Base-by-base conservation (phyloP, 2,329 filamentous ascomycete species). In the Colletotrichum eleusines region DNA sequence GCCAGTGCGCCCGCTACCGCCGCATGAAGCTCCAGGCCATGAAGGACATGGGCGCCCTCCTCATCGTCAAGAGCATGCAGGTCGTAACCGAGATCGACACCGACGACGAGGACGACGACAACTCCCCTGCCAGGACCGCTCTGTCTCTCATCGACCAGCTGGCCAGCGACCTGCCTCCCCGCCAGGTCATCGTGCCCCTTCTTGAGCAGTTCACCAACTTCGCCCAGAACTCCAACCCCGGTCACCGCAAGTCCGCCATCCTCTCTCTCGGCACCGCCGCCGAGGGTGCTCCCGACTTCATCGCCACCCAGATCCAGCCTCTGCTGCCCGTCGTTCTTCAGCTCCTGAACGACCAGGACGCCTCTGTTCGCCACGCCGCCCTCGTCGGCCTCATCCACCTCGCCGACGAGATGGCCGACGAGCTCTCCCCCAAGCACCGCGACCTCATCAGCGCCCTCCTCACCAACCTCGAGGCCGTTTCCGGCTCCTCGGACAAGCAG, bases 251-350 rank as follows among this genome's bases (percentile, higher is more conserved):
- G 82, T 95, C 95, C 65, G 95, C 93, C 82, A 96, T 98, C 78
- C 87, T 98, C 73, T 92, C 95, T 59, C 88, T 99, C 6, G 95
- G 95, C 71, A 97, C 95, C 85, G 95, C 94, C 76, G 95, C 97
- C 63, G 96, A 98, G 85, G 96, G 96, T 76, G 95, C 96, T 38
- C 96, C 96, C 20, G 96, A 99, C 81, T 99, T 98, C 82, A 94
- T 98, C 78, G 94, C 94, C 74, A 97, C 95, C 26, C 96, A 99
- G 82, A 89, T 98, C 73, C 88, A 92, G 77, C 89, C 92, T 74
- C 92, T 98, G 74, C 89, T 98, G 80, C 96, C 96, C 59, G 87
- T 93, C 75, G 90, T 98, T 70, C 87, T 98, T 69, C 90, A 90
- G 77, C 88, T 98, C 11, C 89, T 99, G 48, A 88, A 94, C 78